phyloP scores from a whole-genome alignment of 2,329 filamentous ascomycete species.

The Blastomyces silverae region DNA sequence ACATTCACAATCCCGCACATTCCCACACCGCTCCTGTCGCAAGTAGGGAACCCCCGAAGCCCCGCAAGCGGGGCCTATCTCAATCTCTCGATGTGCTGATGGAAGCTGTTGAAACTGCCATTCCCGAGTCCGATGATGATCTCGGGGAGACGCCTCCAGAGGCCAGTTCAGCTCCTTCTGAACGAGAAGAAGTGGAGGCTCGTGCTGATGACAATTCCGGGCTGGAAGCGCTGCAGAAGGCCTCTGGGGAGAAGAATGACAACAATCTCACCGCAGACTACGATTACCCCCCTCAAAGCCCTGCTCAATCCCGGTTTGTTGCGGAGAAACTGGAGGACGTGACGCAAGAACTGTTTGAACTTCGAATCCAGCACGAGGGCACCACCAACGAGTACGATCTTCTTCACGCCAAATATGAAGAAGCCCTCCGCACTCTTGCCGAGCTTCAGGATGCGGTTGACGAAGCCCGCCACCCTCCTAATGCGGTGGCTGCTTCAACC shows the following conservation, averaged over 20 bases:
- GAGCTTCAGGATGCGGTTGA: slow-evolving; percentile 72
- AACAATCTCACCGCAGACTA: slow-evolving; percentile 24
- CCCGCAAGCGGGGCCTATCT: slow-evolving; percentile 33
- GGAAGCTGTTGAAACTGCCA: slow-evolving; percentile 42
- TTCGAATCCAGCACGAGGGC: slow-evolving; percentile 82
- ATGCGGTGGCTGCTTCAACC: slow-evolving; percentile 38
- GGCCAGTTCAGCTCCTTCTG: slow-evolving; percentile 25
- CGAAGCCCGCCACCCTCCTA: slow-evolving; percentile 56
- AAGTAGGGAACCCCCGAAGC: slow-evolving; percentile 23
- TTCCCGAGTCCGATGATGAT: slow-evolving; percentile 42
- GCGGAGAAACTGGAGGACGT: slow-evolving; percentile 88
- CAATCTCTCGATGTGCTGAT: slow-evolving; percentile 39
- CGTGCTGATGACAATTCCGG: slow-evolving; percentile 28
- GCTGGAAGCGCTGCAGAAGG: slow-evolving; percentile 34
- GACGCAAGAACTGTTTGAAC: slow-evolving; percentile 82
- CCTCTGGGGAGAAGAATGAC: slow-evolving; percentile 27
- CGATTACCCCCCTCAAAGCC: slow-evolving; percentile 55
- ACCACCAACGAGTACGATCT: slow-evolving; percentile 74
- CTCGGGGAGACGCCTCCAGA: slow-evolving; percentile 32
- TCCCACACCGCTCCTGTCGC: slow-evolving; percentile 17
- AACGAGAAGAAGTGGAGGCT: slow-evolving; percentile 15
- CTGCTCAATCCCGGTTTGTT: slow-evolving; percentile 76
- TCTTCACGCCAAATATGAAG: slow-evolving; percentile 83
- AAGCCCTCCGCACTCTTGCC: slow-evolving; percentile 71
- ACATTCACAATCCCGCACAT: slow-evolving; percentile 19